Conservation (phyloP, 768 basidiomycete genomes). For the Glaciozyma antarctica region DNA sequence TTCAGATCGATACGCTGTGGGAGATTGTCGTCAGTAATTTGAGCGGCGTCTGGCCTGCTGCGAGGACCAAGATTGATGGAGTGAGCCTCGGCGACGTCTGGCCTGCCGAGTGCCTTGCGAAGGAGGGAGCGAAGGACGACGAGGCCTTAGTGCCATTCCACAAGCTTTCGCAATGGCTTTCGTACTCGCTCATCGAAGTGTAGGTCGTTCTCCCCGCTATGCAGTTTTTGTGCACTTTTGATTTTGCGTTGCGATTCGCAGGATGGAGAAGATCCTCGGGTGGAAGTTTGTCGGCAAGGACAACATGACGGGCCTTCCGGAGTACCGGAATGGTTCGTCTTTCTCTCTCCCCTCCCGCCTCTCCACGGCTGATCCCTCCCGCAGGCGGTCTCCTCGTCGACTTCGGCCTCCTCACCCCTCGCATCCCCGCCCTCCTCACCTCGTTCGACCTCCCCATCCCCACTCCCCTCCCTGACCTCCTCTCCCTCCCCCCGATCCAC, state of each 20-base stretch:
- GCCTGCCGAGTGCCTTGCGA: slow-evolving; percentile 56
- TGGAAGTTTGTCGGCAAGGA: slow-evolving; percentile 77
- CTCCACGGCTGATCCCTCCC: too few species aligned
- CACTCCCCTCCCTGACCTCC: slow-evolving; percentile 29
- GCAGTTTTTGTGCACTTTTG: too few species aligned
- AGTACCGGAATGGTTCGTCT: slow-evolving; percentile 79
- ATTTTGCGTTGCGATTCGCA: neutral
- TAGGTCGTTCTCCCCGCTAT: neutral
- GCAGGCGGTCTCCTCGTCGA: slow-evolving; percentile 76
- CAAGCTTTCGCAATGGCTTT: slow-evolving; percentile 89
- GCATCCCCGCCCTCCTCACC: slow-evolving; percentile 47
- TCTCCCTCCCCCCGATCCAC: slow-evolving; percentile 54
- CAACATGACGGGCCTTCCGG: slow-evolving; percentile 83
- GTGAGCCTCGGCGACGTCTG: slow-evolving; percentile 84
- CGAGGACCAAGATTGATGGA: slow-evolving; percentile 55
- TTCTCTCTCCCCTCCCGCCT: neutral
- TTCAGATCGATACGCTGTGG: slow-evolving; percentile 75
- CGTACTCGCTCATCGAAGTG: slow-evolving; percentile 57
- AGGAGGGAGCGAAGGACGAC: slow-evolving; percentile 37
- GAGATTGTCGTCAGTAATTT: slow-evolving; percentile 68
- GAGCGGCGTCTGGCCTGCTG: slow-evolving; percentile 74
- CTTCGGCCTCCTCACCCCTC: slow-evolving; percentile 64
- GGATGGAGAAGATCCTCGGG: slow-evolving; percentile 61
- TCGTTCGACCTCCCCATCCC: slow-evolving; percentile 44
- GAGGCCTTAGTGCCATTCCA: slow-evolving; percentile 84